Evolutionary conservation across 176 grass and related monocot species (phyloP).

Genomic region (Triticum timopheevii): DNA sequence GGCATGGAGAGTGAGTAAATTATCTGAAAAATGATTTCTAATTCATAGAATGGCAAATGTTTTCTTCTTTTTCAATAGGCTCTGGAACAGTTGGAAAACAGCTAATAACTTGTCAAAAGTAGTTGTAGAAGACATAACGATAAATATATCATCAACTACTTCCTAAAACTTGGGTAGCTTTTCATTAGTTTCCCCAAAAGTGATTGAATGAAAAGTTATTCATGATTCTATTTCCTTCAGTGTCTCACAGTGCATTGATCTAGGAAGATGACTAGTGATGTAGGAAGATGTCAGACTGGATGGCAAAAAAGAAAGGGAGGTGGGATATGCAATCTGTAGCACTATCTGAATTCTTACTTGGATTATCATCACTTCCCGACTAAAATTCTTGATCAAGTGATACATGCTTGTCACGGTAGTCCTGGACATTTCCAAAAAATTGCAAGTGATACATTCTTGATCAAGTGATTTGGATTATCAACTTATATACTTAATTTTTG

Average conservation of each 20-base stretch:
- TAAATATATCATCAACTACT: background rate
- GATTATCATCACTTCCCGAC: background rate
- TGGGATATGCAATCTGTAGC: background rate
- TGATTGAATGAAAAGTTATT: background rate
- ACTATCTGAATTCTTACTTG: background rate
- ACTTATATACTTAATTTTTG: background rate
- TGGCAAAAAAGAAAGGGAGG: background rate
- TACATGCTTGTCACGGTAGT: background rate
- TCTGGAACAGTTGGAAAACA: constrained; percentile 22
- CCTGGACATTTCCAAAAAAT: background rate
- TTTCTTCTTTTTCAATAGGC: background rate
- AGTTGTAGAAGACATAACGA: background rate
- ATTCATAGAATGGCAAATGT: too few relatives aligned
- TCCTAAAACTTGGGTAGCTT: background rate
- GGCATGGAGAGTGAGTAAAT: constrained; percentile 32
- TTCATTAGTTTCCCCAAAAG: background rate
- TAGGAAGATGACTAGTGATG: background rate
- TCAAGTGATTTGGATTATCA: too few relatives aligned
- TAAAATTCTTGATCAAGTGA: background rate
- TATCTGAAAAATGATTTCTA: background rate
- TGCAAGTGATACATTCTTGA: too few relatives aligned
- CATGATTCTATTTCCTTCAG: background rate
- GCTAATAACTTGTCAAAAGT: constrained; percentile 32
- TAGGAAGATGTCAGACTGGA: too few relatives aligned
- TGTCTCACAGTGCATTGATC: background rate